A percentile compares a stretch with the other conserved stretches of the same genome.
phyloP scores from a whole-genome alignment of 2,329 filamentous ascomycete genomes.

The Penicillium sp. region DNA sequence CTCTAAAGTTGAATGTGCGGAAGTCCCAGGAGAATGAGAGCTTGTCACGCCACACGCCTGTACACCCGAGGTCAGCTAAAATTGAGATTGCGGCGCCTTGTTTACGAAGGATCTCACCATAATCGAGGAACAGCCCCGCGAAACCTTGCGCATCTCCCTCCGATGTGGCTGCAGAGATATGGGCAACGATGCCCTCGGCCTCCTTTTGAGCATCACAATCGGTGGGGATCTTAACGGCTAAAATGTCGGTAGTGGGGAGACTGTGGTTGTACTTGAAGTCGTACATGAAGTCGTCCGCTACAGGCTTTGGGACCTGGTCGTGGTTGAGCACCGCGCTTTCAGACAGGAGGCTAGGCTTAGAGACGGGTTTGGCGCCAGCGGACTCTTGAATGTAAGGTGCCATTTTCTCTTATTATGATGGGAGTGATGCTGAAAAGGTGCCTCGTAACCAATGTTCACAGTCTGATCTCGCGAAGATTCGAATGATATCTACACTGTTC shows the following conservation, averaged over 20 bases:
- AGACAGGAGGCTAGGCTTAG: background rate
- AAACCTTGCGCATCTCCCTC: conserved; percentile 17
- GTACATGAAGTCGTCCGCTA: conserved; percentile 38
- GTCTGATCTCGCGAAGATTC: background rate
- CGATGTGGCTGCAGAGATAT: conserved; percentile 13
- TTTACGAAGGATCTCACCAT: conserved; percentile 12
- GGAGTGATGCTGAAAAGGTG: background rate
- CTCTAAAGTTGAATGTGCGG: conserved; percentile 30
- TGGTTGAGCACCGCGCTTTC: conserved; percentile 4
- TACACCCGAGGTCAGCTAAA: conserved; percentile 1
- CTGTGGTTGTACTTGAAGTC: conserved; percentile 36
- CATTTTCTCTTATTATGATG: conserved; percentile 6
- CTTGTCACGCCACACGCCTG: conserved; percentile 33
- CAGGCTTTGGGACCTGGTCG: conserved; percentile 16
- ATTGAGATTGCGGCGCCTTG: background rate
- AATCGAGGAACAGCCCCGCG: conserved; percentile 22
- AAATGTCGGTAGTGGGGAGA: conserved; percentile 27
- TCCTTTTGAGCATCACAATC: conserved; percentile 17
- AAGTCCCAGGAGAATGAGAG: conserved; percentile 33
- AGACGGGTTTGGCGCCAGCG: background rate
- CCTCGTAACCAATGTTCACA: conserved; percentile 2
- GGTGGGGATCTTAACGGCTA: conserved; percentile 24
- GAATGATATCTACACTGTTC: background rate
- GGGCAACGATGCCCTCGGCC: conserved; percentile 5
- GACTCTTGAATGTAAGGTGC: conserved; percentile 7